Base-by-base conservation (phyloP, 31 red algal species). In the Odonthalia washingtoniensis region DNA sequence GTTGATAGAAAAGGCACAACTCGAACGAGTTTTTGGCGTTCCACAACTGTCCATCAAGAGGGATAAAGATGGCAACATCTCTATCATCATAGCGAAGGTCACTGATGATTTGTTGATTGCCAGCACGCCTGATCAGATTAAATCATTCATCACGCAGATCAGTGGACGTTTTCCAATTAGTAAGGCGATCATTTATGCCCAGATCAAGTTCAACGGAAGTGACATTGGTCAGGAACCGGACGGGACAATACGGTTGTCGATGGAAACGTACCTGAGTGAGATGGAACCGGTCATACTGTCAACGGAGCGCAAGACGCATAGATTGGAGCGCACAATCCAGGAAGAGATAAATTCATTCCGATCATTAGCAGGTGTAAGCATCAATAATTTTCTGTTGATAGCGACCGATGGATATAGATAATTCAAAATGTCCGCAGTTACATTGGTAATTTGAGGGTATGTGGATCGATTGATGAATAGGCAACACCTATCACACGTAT, bases 91-190 rank as follows among this genome's bases (percentile, higher is more conserved):
- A 1, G 82, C 82, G 2, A 85, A 85, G 45, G 45, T 85, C 17
- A 85, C 82, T 1, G 82, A 85, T 38, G 65, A 74, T 41, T 12
- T 85, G 1, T 45, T 74, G 3, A 74, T 85, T 39, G 28, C 67
- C 2, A 68, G 67, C 1, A 35, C 65, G 1, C 21, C 62, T 1
- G 67, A 74, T 1, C 16, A 52, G 2, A 85, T 85, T 62, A 1
- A 40, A 1, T 4, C 5, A 37, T 85, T 85, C 28, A 2, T 4
- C 5, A 40, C 34, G 1, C 33, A 72, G 6, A 74, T 72, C 21
- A 14, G 16, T 3, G 32, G 5, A 2, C 28, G 82, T 17, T 72
- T 72, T 32, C 17, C 21, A 30, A 72, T 72, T 30, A 72, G 14
- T 30, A 72, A 72, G 67, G 67, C 67, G 12, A 72, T 72, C 12